phyloP scores from a whole-genome alignment of 768 basidiomycete species.

The Lactarius sp. region DNA sequence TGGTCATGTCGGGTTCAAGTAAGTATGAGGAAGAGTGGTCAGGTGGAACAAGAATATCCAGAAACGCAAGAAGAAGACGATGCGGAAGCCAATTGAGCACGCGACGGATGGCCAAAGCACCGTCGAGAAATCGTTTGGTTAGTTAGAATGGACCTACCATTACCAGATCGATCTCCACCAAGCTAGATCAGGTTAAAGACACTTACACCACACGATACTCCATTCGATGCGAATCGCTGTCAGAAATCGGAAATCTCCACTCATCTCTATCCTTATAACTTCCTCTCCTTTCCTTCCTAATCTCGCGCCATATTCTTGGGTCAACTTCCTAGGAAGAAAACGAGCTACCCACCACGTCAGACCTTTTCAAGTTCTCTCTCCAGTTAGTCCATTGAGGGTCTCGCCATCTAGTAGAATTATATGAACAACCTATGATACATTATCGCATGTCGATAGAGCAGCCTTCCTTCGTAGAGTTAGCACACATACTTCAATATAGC shows the following conservation, averaged over 20 bases:
- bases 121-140: neutral
- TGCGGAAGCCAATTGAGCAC: slow-evolving; percentile 1
- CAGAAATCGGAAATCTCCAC: slow-evolving; percentile 24
- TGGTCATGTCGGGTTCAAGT: slow-evolving; percentile 15
- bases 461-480: neutral
- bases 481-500: neutral
- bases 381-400: neutral
- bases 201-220: slow-evolving; percentile 7
- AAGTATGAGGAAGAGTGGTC: slow-evolving; percentile 15
- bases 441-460: neutral
- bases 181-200: slow-evolving; percentile 23
- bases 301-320: slow-evolving; percentile 10
- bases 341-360: neutral
- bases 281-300: slow-evolving; percentile 12
- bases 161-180: slow-evolving; percentile 5
- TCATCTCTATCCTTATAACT: slow-evolving; percentile 10
- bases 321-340: neutral
- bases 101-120: slow-evolving; percentile 5
- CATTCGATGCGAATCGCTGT: slow-evolving; percentile 24
- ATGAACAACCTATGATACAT: slow-evolving; percentile 10
- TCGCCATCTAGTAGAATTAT: slow-evolving; percentile 1
- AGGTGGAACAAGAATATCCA: slow-evolving; percentile 18
- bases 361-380: neutral
- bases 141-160: neutral
- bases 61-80: slow-evolving; percentile 14